These are phyloP conservation scores for Neobulgaria alba DNA, from an alignment of 2,329 filamentous ascomycete species.

Conservation along the genomic window DNA sequence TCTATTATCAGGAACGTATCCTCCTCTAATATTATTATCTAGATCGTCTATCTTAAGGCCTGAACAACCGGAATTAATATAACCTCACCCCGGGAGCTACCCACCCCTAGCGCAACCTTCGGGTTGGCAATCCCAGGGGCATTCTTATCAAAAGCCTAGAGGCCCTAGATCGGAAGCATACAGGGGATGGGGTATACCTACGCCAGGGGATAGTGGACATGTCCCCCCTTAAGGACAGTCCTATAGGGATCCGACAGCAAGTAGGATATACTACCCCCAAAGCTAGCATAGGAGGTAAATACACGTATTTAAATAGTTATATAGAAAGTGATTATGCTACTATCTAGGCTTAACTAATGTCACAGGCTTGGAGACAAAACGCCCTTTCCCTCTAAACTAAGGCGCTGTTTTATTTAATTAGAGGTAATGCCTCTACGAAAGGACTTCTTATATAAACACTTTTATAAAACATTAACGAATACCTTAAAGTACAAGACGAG, in stretches of 20 bases:
- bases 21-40: slow-evolving; percentile 20
- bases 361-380: no score
- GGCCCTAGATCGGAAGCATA: slow-evolving; percentile 19
- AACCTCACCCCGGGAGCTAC: slow-evolving; percentile 19
- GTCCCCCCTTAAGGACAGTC: slow-evolving; percentile 13
- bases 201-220: slow-evolving; percentile 13
- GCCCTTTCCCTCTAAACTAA: no score
- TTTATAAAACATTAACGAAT: no score
- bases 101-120: slow-evolving; percentile 16
- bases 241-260: slow-evolving; percentile 18
- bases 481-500: no score
- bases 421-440: no score
- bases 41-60: slow-evolving; percentile 13
- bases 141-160: slow-evolving; percentile 23
- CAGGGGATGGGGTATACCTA: slow-evolving; percentile 17
- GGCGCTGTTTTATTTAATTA: no score
- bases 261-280: slow-evolving; percentile 22
- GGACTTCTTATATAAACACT: no score
- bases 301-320: no score
- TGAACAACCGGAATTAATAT: slow-evolving; percentile 14
- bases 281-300: slow-evolving; percentile 19
- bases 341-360: no score
- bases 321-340: no score
- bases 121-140: slow-evolving; percentile 22
- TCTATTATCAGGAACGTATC: slow-evolving; percentile 23